These are phyloP conservation scores for Lepiota subincarnata DNA, from an alignment of 768 basidiomycete species.

Conservation along the genomic window DNA sequence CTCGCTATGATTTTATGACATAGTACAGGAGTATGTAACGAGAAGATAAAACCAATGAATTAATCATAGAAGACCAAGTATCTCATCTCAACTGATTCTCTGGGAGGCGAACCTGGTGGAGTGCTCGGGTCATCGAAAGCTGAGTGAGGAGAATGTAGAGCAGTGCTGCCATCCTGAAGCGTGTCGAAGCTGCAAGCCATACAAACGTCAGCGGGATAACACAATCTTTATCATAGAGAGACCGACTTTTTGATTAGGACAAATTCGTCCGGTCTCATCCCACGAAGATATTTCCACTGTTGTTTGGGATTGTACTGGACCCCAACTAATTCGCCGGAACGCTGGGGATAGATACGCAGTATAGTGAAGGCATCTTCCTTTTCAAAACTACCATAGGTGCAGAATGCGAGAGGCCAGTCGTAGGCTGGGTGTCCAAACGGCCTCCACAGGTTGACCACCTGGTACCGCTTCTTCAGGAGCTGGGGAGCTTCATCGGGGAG, in stretches of 20 bases:
- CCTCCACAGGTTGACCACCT: conserved; percentile 46
- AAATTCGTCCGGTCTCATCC: conserved; percentile 43
- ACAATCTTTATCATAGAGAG: neutral
- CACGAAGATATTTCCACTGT: conserved; percentile 47
- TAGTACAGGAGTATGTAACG: too few relatives aligned
- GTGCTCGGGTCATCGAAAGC: conserved; percentile 44
- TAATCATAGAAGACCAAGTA: conserved; percentile 47
- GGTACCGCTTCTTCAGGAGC: conserved; percentile 36
- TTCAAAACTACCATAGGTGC: conserved; percentile 39
- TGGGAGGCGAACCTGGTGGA: conserved; percentile 35
- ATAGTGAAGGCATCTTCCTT: conserved; percentile 39
- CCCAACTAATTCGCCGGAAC: conserved; percentile 46
- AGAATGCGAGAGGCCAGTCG: conserved; percentile 37
- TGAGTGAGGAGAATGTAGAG: conserved; percentile 47
- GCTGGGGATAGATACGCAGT: conserved; percentile 42
- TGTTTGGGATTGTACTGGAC: conserved; percentile 43
- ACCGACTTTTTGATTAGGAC: conserved; percentile 52
- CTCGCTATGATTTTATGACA: too few relatives aligned
- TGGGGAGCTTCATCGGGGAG: conserved; percentile 32
- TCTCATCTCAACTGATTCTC: conserved; percentile 49
- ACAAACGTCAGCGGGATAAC: too few relatives aligned
- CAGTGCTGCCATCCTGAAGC: conserved; percentile 33
- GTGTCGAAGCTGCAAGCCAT: conserved; percentile 30
- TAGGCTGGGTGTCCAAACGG: conserved; percentile 34
- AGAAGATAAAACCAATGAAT: too few relatives aligned